Conservation (phyloP, 139 green algal species). For the Chlamydomonas asymmetrica region DNA sequence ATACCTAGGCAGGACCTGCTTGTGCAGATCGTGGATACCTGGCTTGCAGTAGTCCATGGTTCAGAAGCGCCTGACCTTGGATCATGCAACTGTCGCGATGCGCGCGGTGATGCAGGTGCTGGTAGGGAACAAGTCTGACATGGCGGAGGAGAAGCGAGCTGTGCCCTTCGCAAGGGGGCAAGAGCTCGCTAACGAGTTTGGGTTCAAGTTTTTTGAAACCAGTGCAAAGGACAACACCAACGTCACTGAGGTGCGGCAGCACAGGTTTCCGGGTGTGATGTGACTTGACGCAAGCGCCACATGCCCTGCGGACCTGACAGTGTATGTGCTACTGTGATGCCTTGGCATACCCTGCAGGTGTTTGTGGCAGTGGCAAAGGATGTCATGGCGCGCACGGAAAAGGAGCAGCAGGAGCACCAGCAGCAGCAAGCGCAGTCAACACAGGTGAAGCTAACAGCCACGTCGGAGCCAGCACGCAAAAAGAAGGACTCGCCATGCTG, state of each 20-base stretch:
- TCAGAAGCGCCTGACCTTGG: too few species aligned
- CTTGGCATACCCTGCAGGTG: conserved; percentile 42
- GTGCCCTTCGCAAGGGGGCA: conserved; percentile 76
- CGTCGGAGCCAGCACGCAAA: too few species aligned
- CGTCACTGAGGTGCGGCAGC: conserved; percentile 73
- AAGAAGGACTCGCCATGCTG: too few species aligned
- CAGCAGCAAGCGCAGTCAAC: background rate
- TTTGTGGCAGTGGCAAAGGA: conserved; percentile 68
- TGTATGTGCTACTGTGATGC: background rate
- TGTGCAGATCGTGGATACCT: too few species aligned
- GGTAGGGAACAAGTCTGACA: conserved; percentile 96
- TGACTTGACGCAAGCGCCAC: background rate
- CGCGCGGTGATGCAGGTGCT: conserved; percentile 67
- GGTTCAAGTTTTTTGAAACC: conserved; percentile 92
- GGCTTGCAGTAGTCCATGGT: too few species aligned
- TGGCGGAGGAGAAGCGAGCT: conserved; percentile 81
- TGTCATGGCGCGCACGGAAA: conserved; percentile 58
- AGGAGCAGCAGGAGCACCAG: conserved; percentile 24
- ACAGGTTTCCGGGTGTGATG: background rate
- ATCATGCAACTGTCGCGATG: too few species aligned
- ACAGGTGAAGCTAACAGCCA: conserved; percentile 30
- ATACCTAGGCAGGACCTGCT: too few species aligned
- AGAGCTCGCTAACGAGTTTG: conserved; percentile 91
- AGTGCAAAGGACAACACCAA: conserved; percentile 81
- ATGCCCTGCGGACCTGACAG: too few species aligned